Evolutionary conservation across 2,329 filamentous ascomycete genomes (phyloP), one percentile per base, ranked within the genome.

Genomic region (Taxawa tesnikishii): DNA sequence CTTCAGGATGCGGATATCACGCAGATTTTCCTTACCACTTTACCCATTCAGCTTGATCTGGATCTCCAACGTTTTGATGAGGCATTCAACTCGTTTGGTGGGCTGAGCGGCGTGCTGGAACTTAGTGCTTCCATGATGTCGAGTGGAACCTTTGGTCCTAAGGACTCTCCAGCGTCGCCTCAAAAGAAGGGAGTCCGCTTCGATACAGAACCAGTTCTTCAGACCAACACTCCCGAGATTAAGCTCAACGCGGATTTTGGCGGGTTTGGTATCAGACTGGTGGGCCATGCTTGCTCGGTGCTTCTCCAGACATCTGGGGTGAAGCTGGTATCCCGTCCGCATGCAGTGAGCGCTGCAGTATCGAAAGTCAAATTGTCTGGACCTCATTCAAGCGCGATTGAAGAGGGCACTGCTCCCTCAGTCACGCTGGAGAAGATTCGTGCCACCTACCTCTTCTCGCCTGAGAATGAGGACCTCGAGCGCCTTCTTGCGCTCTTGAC

Each of bases 51-150:
- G 37, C 53, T 94, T 7, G 71, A 76, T 35, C 58, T 96, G 25
- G 83, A 96, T 49, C 60, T 94, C 11, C 77, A 79, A 41, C 72
- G 73, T 34, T 34, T 41, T 14, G 36, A 41, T 9, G 85, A 94
- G 46, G 83, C 83, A 0, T 75, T 96, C 38, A 74, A 75, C 34
- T 84, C 83, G 67, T 87, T 94, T 55, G 90, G 90, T 21, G 90
- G 90, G 0, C 63, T 98, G 26, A 94, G 87, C 53, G 84, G 85
- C 42, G 79, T 98, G 32, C 62, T 98, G 26, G 92, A 90, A 46
- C 72, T 94, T 52, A 83, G 85, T 40, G 81, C 73, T 37, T 94
- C 88, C 0, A 80, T 93, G 40, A 74, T 79, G 8, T 85, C 82
- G 1, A 1, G 46, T 41, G 51, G 59, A 48, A 50, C 43, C 33